These are phyloP conservation scores for Pythium apleroticum DNA, from an alignment of 352 stramenopile genomes.

Conservation along the genomic window DNA sequence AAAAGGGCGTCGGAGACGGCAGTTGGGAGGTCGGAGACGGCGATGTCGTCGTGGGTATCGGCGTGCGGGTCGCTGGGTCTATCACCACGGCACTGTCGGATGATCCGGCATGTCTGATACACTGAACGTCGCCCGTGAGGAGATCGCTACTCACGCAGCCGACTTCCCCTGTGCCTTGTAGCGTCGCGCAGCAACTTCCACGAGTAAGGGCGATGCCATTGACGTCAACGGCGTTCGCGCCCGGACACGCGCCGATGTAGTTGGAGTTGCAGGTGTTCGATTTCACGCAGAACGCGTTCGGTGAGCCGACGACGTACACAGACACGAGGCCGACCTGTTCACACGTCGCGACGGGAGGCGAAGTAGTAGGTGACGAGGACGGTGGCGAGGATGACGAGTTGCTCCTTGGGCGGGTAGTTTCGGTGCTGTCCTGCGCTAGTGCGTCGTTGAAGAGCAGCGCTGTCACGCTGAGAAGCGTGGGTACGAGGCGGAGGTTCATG, in stretches of 20 bases:
- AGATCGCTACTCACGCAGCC: slow-evolving; percentile 18
- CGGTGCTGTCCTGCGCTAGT: not conserved
- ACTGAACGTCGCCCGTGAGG: slow-evolving; percentile 7
- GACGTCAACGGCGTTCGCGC: slow-evolving; percentile 10
- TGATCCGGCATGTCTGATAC: slow-evolving; percentile 6
- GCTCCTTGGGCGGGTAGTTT: not conserved
- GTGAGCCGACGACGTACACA: slow-evolving; percentile 12
- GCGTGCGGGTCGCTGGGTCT: slow-evolving; percentile 13
- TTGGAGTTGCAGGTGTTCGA: slow-evolving; percentile 19
- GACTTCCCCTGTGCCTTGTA: slow-evolving; percentile 10
- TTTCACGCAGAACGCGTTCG: slow-evolving; percentile 17
- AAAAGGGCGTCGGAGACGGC: not conserved
- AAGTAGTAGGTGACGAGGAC: not conserved
- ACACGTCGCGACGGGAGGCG: slow-evolving; percentile 7
- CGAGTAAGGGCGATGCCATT: slow-evolving; percentile 3
- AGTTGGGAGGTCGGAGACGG: not conserved
- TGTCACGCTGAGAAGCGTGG: not conserved
- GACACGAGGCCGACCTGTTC: slow-evolving; percentile 15
- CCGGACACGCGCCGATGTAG: slow-evolving; percentile 13
- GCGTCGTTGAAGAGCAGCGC: not conserved
- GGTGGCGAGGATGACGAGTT: not conserved
- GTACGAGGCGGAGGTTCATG: not conserved
- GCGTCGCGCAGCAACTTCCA: slow-evolving; percentile 23
- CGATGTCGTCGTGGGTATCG: not conserved
- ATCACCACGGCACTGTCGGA: not conserved